Conservation (phyloP, 129 eudicot species). For the Calendula officinalis region DNA sequence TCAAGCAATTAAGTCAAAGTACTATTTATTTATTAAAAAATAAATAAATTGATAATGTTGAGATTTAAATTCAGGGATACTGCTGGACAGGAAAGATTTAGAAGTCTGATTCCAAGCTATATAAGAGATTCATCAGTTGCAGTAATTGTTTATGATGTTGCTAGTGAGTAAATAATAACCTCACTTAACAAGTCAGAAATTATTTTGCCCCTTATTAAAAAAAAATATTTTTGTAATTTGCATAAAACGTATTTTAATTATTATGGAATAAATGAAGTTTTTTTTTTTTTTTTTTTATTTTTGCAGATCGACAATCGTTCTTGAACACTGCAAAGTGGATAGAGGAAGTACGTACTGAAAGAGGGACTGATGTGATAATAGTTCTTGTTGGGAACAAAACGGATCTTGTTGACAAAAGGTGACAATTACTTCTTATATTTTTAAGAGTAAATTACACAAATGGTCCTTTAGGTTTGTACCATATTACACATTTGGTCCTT, state of each 20-base stretch:
- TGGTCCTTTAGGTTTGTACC: too few relatives aligned
- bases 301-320: slow-evolving; percentile 83
- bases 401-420: slow-evolving; percentile 97
- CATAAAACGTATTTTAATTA: background rate
- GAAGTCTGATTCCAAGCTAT: slow-evolving; percentile 96
- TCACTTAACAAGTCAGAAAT: slow-evolving; percentile 3
- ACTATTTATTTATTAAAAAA: background rate
- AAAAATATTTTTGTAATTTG: background rate
- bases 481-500: too few relatives aligned
- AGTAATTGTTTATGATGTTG: slow-evolving; percentile 79
- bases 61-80: slow-evolving; percentile 63
- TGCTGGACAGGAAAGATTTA: slow-evolving; percentile 94
- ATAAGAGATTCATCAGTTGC: slow-evolving; percentile 97
- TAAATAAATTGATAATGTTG: background rate
- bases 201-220: background rate
- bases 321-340: slow-evolving; percentile 88
- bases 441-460: too few relatives aligned
- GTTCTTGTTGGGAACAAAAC: slow-evolving; percentile 97
- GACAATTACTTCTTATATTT: background rate
- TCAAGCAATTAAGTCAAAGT: background rate
- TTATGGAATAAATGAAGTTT: too few relatives aligned
- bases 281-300: too few relatives aligned
- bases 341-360: slow-evolving; percentile 87
- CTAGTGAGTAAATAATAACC: slow-evolving; percentile 48
- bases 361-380: slow-evolving; percentile 85